Percentiles rank a stretch among this genome's conserved stretches.
Conservation (phyloP, 2,329 filamentous ascomycete genomes). For the Keithomyces neogunnii region DNA sequence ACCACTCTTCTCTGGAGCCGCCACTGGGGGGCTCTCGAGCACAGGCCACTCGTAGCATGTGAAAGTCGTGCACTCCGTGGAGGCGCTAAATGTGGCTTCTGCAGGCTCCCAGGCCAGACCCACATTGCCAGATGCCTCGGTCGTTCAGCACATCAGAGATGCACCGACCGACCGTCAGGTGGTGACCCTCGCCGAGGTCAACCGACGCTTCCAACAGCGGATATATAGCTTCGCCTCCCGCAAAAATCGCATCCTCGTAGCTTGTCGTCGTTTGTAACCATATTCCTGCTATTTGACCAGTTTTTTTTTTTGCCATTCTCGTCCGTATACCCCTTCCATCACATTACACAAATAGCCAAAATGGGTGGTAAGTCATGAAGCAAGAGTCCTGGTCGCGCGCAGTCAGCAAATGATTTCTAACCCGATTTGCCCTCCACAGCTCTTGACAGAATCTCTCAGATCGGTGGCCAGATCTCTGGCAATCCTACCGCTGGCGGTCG, state of each 20-base stretch:
- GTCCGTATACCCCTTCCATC: neutral
- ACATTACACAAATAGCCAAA: conserved; percentile 11
- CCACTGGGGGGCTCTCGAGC: too few species aligned
- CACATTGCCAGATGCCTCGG: conserved; percentile 8
- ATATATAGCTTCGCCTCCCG: conserved; percentile 6
- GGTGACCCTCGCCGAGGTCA: conserved; percentile 7
- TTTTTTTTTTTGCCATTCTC: neutral
- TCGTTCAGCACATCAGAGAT: conserved; percentile 4
- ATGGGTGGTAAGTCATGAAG: conserved; percentile 28
- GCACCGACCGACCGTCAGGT: neutral
- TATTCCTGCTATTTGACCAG: neutral
- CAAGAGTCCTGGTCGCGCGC: neutral
- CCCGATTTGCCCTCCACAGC: conserved; percentile 27
- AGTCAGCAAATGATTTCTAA: neutral
- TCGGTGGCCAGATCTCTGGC: conserved; percentile 55
- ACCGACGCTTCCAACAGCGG: neutral
- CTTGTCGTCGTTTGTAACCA: neutral
- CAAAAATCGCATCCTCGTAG: neutral
- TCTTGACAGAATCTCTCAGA: conserved; percentile 48
- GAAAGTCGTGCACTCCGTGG: conserved; percentile 10
- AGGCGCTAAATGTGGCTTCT: conserved; percentile 11
- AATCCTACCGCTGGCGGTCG: conserved; percentile 45
- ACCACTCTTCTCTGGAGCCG: neutral
- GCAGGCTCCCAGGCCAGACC: neutral
- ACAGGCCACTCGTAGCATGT: conserved; percentile 15